These are phyloP conservation scores for Mucor velutinosus DNA, from an alignment of 371 early-diverging fungal genomes.

Conservation along the genomic window DNA sequence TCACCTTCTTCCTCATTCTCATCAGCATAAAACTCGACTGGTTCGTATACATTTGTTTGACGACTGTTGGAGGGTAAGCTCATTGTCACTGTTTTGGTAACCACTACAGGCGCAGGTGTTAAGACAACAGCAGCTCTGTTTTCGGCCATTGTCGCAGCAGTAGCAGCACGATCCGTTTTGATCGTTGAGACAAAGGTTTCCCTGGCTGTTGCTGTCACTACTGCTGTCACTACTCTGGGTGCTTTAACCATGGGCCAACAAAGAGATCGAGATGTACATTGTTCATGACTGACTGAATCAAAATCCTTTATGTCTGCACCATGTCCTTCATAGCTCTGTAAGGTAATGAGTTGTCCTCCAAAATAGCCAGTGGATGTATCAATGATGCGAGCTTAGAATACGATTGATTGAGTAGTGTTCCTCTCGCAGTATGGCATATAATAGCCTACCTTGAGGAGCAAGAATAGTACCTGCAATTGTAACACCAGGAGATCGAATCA, in stretches of 20 bases:
- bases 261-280: background rate
- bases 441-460: conserved; percentile 3
- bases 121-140: background rate
- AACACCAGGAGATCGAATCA: conserved; percentile 4
- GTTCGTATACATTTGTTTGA: background rate
- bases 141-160: background rate
- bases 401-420: background rate
- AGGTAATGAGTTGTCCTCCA: background rate
- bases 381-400: background rate
- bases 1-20: background rate
- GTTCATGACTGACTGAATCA: background rate
- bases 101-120: background rate
- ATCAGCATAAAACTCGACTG: background rate
- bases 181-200: background rate
- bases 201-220: background rate
- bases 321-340: conserved; percentile 1
- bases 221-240: background rate
- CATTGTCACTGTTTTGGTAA: background rate
- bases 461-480: background rate
- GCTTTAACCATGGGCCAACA: background rate
- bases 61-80: background rate
- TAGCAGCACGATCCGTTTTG: background rate
- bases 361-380: conserved; percentile 3
- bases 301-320: conserved; percentile 3
- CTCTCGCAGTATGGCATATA: background rate